phyloP scores from a whole-genome alignment of 495 filamentous ascomycete species.

The Aspergillus baeticus region DNA sequence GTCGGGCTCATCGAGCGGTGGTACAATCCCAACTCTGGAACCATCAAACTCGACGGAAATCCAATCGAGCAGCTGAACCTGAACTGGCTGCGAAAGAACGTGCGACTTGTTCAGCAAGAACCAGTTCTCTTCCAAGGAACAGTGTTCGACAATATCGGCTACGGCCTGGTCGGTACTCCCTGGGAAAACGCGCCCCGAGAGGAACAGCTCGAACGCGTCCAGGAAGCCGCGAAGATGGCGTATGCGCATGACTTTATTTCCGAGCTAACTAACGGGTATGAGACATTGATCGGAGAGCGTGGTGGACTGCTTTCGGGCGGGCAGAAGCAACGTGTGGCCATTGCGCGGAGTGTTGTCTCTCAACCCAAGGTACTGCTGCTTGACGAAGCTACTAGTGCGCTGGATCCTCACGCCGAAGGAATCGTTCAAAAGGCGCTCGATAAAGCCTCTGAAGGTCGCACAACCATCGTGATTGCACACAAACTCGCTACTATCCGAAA shows the following conservation, averaged over 20 bases:
- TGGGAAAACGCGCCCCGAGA: constrained; percentile 65
- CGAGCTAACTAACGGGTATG: constrained; percentile 78
- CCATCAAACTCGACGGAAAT: constrained; percentile 78
- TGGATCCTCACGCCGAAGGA: constrained; percentile 93
- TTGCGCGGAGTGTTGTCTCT: constrained; percentile 85
- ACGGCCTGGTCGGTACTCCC: constrained; percentile 84
- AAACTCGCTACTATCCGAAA: constrained; percentile 89
- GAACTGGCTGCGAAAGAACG: constrained; percentile 86
- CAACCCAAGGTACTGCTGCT: constrained; percentile 92
- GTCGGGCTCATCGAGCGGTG: constrained; percentile 91
- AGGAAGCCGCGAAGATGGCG: constrained; percentile 81
- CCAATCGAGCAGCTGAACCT: constrained; percentile 80
- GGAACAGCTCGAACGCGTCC: constrained; percentile 64
- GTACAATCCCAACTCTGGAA: constrained; percentile 80
- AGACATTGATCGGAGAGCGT: constrained; percentile 92
- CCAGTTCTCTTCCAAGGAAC: constrained; percentile 69
- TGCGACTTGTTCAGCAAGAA: constrained; percentile 78
- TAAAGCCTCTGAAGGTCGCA: constrained; percentile 79
- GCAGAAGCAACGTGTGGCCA: constrained; percentile 91
- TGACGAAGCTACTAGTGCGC: constrained; percentile 89
- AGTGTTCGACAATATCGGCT: constrained; percentile 80
- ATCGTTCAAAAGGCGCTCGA: constrained; percentile 93
- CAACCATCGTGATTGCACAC: constrained; percentile 95
- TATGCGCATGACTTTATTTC: constrained; percentile 92
- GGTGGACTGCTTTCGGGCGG: constrained; percentile 91